phyloP scores from a whole-genome alignment of 371 early-diverging fungal genomes.

The Nematocida minor region DNA sequence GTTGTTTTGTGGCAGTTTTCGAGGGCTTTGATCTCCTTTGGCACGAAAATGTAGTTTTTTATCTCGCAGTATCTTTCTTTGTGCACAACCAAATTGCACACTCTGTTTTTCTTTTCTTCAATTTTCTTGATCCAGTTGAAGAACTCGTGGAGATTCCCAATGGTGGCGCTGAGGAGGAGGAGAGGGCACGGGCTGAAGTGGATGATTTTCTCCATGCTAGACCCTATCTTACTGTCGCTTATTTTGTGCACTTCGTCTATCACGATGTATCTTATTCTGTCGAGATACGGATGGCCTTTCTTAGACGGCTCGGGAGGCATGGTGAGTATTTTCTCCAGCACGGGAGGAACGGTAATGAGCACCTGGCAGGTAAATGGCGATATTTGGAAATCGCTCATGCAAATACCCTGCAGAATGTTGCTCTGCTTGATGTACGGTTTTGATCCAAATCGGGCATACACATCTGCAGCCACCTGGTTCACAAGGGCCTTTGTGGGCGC shows the following conservation, averaged over 20 bases:
- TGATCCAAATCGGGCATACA: slow-evolving; percentile 67
- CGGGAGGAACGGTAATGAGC: slow-evolving; percentile 67
- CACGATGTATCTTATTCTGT: slow-evolving; percentile 66
- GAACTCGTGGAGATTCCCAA: slow-evolving; percentile 67
- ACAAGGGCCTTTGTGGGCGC: slow-evolving; percentile 69
- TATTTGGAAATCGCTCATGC: slow-evolving; percentile 61
- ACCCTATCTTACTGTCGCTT: slow-evolving; percentile 64
- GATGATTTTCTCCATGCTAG: slow-evolving; percentile 67
- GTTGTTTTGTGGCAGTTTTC: slow-evolving; percentile 43
- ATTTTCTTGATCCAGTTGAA: slow-evolving; percentile 61
- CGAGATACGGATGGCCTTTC: slow-evolving; percentile 27
- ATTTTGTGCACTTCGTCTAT: slow-evolving; percentile 69
- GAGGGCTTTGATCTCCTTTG: slow-evolving; percentile 5
- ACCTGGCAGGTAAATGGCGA: slow-evolving; percentile 65
- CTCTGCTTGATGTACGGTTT: slow-evolving; percentile 59
- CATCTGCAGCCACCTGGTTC: slow-evolving; percentile 69
- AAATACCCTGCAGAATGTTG: slow-evolving; percentile 62
- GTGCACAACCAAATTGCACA: slow-evolving; percentile 59
- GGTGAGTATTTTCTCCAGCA: slow-evolving; percentile 61
- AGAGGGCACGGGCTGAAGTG: slow-evolving; percentile 66
- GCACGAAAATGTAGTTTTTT: slow-evolving; percentile 59
- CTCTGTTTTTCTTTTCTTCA: slow-evolving; percentile 57
- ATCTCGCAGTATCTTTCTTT: slow-evolving; percentile 65
- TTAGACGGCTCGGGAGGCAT: slow-evolving; percentile 35
- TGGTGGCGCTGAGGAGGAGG: slow-evolving; percentile 67